A percentile compares a stretch with the other conserved stretches of the same genome.
These are phyloP conservation scores for Zea mays DNA, from an alignment of 176 grass and related monocot species.

Conservation along the genomic window Zm-B73-REFERENCE-NAM-5.0 NC_050105.1:145550001-145550500, in stretches of 20 bases:
- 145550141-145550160: no score
- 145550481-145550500: slow-evolving; percentile 14
- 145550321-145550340: slow-evolving; percentile 36
- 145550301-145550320: slow-evolving; percentile 34
- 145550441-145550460: neutral
- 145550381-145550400: neutral
- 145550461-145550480: neutral
- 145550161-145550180: no score
- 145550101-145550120: slow-evolving; percentile 5
- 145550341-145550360: neutral
- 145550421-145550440: neutral
- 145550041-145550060: neutral
- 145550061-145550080: neutral
- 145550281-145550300: no score
- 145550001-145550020: neutral
- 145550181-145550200: no score
- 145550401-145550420: slow-evolving; percentile 26
- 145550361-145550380: neutral
- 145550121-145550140: neutral
- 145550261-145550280: no score
- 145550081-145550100: neutral
- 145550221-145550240: no score
- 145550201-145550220: no score
- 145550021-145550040: neutral
- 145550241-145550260: no score